Evolutionary conservation across 2,329 filamentous ascomycete species (phyloP).

Genomic region (Aureobasidium sp.): DNA sequence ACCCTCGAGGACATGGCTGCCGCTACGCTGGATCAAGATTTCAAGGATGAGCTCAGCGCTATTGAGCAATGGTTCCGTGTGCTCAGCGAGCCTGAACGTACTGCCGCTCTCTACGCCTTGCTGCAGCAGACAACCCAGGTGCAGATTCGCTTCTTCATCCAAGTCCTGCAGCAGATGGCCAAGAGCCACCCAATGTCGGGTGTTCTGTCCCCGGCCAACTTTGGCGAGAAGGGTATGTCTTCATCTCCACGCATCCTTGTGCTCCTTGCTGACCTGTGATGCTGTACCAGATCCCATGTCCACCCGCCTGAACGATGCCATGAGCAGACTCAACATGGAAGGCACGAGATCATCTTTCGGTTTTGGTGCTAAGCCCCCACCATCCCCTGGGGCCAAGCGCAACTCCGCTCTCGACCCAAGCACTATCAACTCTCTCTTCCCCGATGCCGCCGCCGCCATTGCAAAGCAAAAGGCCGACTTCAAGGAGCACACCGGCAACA

Average conservation of each 20-base stretch:
- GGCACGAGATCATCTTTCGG: slow-evolving; percentile 79
- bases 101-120: slow-evolving; percentile 87
- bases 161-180: slow-evolving; percentile 97
- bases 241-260: neutral
- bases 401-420: slow-evolving; percentile 90
- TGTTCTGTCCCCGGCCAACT: slow-evolving; percentile 87
- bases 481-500: slow-evolving; percentile 86
- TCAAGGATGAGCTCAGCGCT: slow-evolving; percentile 97
- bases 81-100: slow-evolving; percentile 91
- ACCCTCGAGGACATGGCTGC: slow-evolving; percentile 98
- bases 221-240: slow-evolving; percentile 76
- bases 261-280: neutral
- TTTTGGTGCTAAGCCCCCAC: slow-evolving; percentile 57
- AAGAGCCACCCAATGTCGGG: slow-evolving; percentile 97
- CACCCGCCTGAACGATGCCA: slow-evolving; percentile 88
- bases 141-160: slow-evolving; percentile 98
- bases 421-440: slow-evolving; percentile 98
- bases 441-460: slow-evolving; percentile 95
- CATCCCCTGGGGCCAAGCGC: slow-evolving; percentile 73
- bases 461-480: slow-evolving; percentile 97
- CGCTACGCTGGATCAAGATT: slow-evolving; percentile 96
- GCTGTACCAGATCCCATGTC: slow-evolving; percentile 77
- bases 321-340: slow-evolving; percentile 89
- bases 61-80: slow-evolving; percentile 99
- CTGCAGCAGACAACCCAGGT: slow-evolving; percentile 98